Percentiles rank a stretch among this genome's conserved stretches.
phyloP scores from a whole-genome alignment of 208 protist genomes.

The Leptomonas seymouri region DNA sequence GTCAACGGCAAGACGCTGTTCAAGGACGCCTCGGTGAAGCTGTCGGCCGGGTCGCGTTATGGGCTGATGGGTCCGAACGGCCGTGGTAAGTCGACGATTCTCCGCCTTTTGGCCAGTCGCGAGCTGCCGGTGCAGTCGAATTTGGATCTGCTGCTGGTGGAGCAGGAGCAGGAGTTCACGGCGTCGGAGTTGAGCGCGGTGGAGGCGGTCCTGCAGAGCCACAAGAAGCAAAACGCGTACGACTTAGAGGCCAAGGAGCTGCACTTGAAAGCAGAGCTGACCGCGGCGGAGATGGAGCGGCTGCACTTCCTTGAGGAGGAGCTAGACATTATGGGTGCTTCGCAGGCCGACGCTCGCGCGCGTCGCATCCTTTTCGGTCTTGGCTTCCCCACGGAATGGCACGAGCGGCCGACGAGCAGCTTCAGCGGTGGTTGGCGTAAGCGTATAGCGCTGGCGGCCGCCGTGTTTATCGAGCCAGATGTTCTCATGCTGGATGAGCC shows the following conservation, averaged over 20 bases:
- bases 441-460: slow-evolving; percentile 94
- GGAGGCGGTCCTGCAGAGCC: slow-evolving; percentile 87
- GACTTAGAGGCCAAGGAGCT: slow-evolving; percentile 78
- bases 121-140: slow-evolving; percentile 92
- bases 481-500: slow-evolving; percentile 98
- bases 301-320: slow-evolving; percentile 91
- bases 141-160: slow-evolving; percentile 95
- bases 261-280: slow-evolving; percentile 62
- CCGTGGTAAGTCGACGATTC: slow-evolving; percentile 94
- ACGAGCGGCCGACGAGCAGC: slow-evolving; percentile 86
- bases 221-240: slow-evolving; percentile 91
- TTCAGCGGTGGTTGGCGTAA: slow-evolving; percentile 93
- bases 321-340: slow-evolving; percentile 93
- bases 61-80: slow-evolving; percentile 97
- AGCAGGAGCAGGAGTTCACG: slow-evolving; percentile 96
- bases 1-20: slow-evolving; percentile 88
- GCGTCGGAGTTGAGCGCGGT: slow-evolving; percentile 81
- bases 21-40: slow-evolving; percentile 73
- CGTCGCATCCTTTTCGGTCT: slow-evolving; percentile 93
- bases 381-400: slow-evolving; percentile 93
- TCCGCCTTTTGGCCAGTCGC: slow-evolving; percentile 84
- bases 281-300: slow-evolving; percentile 68
- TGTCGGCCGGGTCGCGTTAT: slow-evolving; percentile 92
- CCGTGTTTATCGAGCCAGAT: slow-evolving; percentile 95
- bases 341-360: slow-evolving; percentile 85